Base-by-base conservation (phyloP, 1,139 yeast genomes). In the Lodderomyces orthopsilosis region DNA sequence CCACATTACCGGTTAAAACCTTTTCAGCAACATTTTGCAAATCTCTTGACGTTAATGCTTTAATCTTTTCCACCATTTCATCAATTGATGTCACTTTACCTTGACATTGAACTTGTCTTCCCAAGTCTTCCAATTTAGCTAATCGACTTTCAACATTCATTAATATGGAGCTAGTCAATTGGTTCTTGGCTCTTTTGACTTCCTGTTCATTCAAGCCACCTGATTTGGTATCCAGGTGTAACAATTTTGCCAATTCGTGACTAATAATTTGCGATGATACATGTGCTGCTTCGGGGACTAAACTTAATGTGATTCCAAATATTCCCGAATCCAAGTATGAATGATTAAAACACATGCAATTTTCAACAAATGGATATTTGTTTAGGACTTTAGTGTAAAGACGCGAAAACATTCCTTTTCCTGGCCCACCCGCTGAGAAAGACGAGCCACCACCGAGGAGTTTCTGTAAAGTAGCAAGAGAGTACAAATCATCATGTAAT, bases 401-500 rank as follows among this genome's bases (percentile, higher is more conserved):
- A 47, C 98, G 76, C 2, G 97, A 88, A 62, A 90, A 94, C 98
- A 93, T 91, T 5, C 99, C 99, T 65, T 93, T 93, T 44, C 99
- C 99, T n/a, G 99, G 99, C 0, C 99, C 99, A 51, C 99, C 99
- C 9, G 99, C 98, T 19, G 95, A 85, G 59, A 93, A 93, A 1
- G 98, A 90, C 6, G 97, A 95, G 41, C 98, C 98, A 32, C 98
- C 98, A 35, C 98, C 98, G n/a, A 93, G 70, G 24, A 93, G 71
- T 48, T 93, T 90, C 59, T 93, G 98, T 45, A 93, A 75, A 1
- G 93, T 84, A 1, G 98, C 97, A 39, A 90, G 70, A 0, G 96
- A 95, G 57, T 93, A 93, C 36, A 91, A 82, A 55, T 93, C 98
- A 15, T 89, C 91, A 58, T 86, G 83, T 43, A 82, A 77, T 37